phyloP scores from a whole-genome alignment of 495 filamentous ascomycete species.

The Penicillium pulvis region DNA sequence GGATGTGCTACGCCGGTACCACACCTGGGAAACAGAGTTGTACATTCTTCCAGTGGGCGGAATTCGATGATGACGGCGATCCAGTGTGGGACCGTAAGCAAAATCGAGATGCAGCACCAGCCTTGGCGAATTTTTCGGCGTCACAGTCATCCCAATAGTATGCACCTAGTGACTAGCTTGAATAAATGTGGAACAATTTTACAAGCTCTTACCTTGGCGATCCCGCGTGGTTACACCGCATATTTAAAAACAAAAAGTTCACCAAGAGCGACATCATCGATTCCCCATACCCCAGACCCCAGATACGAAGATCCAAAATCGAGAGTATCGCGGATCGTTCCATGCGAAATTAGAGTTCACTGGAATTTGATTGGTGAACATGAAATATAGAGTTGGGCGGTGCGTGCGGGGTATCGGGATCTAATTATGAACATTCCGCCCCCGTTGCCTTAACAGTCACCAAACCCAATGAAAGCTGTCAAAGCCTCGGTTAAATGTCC shows the following conservation, averaged over 20 bases:
- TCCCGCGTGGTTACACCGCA: neutral
- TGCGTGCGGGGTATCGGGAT: neutral
- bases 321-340: neutral
- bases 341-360: neutral
- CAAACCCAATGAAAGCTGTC: neutral
- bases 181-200: neutral
- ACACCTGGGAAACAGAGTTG: constrained; percentile 76
- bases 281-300: neutral
- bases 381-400: neutral
- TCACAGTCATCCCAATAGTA: constrained; percentile 19
- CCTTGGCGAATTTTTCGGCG: constrained; percentile 35
- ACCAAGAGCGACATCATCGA: neutral
- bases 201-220: neutral
- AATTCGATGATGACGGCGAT: constrained; percentile 85
- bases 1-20: constrained; percentile 86
- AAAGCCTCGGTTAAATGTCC: neutral
- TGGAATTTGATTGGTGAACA: neutral
- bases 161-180: neutral
- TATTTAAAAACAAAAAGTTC: neutral
- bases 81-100: constrained; percentile 59
- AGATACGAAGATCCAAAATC: neutral
- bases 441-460: neutral
- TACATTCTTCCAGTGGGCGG: constrained; percentile 84
- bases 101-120: constrained; percentile 25
- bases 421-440: neutral